Evolutionary conservation across 441 rosid genomes (phyloP), one percentile per base, ranked within the genome.

Genomic region (Jatropha podagrica): DNA sequence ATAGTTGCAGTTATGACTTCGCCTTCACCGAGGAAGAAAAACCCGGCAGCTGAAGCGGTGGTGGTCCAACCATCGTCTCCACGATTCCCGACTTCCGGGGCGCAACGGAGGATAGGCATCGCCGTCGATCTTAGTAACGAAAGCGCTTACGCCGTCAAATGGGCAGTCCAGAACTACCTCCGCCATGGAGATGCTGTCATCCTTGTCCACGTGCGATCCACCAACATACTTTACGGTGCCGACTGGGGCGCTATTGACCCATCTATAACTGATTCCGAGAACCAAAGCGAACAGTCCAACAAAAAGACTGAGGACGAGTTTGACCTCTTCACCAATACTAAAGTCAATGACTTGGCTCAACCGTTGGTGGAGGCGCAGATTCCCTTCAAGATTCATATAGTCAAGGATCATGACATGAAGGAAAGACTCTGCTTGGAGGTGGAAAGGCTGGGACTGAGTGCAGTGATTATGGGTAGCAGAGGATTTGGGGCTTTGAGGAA

Each of bases 341-440:
- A 91, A 44, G 88, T 88, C 15, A 84, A 83, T 42, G 90, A 90
- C 20, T 83, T 93, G 52, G 89, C 95, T 18, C 84, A 81, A 78
- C 95, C 95, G 1, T 75, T 93, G 18, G 88, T 85, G 20, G 90
- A 91, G 54, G 92, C 85, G 48, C 84, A 84, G 15, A 81, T 91
- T 12, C 90, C 93, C 56, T 91, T 88, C 75, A 93, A 91, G 85
- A 87, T 91, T 61, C 98, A 91, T 27, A 88, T 93, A 3, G 95
- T 91, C 65, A 90, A 90, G 82, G 97, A 91, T 74, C 98, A 93
- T 40, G 98, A 93, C 76, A 89, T 91, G 93, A 91, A 90, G 88
- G 98, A 91, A 85, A 81, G 96, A 78, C 83, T 93, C 51, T 93
- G 95, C 71, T 82, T 93, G 81, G 98, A 91, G 85, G 95, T 91